Evolutionary conservation across 768 basidiomycete species (phyloP).

Genomic region (Pholiota molesta): DNA sequence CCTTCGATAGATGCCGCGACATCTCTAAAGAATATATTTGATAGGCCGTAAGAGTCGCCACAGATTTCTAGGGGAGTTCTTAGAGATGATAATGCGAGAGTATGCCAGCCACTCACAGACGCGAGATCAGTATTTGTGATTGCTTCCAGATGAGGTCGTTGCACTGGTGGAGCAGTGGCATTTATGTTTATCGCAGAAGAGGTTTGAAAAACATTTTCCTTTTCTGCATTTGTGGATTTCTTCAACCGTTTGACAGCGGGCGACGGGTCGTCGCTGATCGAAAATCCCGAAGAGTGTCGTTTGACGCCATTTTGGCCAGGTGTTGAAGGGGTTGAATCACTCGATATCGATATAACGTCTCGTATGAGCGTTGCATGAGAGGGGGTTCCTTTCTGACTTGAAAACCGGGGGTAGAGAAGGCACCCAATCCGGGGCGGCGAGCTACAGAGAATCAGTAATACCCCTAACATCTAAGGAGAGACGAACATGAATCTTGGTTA

Average conservation of each 20-base stretch:
- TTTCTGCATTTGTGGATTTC: conserved; percentile 28
- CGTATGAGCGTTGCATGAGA: conserved; percentile 20
- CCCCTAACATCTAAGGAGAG: not conserved
- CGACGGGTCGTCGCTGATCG: conserved; percentile 32
- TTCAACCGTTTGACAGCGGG: conserved; percentile 37
- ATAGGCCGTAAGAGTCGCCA: conserved; percentile 28
- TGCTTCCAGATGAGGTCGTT: not conserved
- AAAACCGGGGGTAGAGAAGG: conserved; percentile 52
- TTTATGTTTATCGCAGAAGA: conserved; percentile 12
- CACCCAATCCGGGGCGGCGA: conserved; percentile 31
- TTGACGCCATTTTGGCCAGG: conserved; percentile 34
- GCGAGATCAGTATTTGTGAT: conserved; percentile 13
- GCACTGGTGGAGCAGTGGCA: not conserved
- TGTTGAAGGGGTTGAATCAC: conserved; percentile 37
- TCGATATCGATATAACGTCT: conserved; percentile 39
- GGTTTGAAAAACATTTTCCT: conserved; percentile 36
- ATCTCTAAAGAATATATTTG: conserved; percentile 34
- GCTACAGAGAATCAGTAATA: conserved; percentile 12
- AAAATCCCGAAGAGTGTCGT: conserved; percentile 43
- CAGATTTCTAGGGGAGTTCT: conserved; percentile 30
- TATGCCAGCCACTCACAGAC: conserved; percentile 9
- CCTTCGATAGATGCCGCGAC: conserved; percentile 32
- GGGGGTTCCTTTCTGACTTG: conserved; percentile 14
- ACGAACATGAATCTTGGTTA: conserved; percentile 4
- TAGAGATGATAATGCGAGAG: not conserved